Base-by-base conservation (phyloP, 805 yeast species). In the Cyberlindnera suaveolens region DNA sequence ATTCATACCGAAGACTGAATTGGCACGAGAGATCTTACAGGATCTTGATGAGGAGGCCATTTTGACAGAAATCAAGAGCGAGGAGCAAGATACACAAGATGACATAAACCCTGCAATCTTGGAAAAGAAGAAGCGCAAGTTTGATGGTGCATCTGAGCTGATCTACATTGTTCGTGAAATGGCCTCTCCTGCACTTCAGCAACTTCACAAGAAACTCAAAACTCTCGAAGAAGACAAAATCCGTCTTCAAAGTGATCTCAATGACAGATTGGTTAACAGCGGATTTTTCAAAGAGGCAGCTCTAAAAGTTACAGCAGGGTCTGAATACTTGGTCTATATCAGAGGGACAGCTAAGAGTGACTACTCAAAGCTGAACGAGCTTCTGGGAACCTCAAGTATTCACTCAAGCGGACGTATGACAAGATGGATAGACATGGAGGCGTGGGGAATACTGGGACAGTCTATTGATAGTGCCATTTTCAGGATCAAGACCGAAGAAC, bases 401-500 rank as follows among this genome's bases (percentile, higher is more conserved):
- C 40, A 69, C n/a, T 61, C 63, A 14, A 60, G 70, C 38, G 71
- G 75, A 17, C 63, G 66, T 7, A 65, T 70, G 16, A 61, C 79
- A 0, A 55, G 75, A 4, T 68, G 74, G 64, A 57, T 81, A 17
- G 63, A 71, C 0, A 62, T 66, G 27, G 61, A 66, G 1, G 70
- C 75, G 57, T 80, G 89, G 79, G 60, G 70, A 1, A 52, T 65
- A 1, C 66, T 86, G 23, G 85, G 85, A 0, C 55, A 64, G 6
- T 56, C 60, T 5, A 61, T 82, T 14, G 75, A 76, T 18, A 56
- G 64, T 2, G 57, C 72, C 4, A 66, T 67, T n/a, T 64, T 67
- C 4, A 61, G 64, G 19, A 83, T 88, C 4, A 65, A 67, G 13
- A 52, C 52, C 2, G 80, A 77, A 43, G 96, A 90, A 57, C 63